These are phyloP conservation scores for Hypocreales sp. DNA, from an alignment of 2,329 filamentous ascomycete species.

Conservation along the genomic window DNA sequence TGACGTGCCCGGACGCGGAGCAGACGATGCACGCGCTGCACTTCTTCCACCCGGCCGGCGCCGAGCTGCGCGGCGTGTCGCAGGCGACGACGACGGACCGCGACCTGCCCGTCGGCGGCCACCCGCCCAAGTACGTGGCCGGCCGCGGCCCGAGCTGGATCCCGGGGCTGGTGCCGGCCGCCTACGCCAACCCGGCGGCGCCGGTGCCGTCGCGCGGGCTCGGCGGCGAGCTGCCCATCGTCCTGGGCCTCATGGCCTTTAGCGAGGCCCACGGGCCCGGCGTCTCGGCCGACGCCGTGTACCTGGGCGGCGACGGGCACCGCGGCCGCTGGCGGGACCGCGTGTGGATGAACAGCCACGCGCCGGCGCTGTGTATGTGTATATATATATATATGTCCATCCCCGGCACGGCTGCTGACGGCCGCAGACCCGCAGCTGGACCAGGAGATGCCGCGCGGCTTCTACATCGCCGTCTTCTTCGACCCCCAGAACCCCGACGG, in stretches of 20 bases:
- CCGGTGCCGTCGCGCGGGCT: conserved; percentile 14
- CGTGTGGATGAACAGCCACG: conserved; percentile 8
- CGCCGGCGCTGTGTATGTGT: conserved; percentile 14
- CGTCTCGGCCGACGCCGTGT: conserved; percentile 8
- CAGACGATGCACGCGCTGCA: conserved; percentile 14
- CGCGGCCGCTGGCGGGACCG: conserved; percentile 10
- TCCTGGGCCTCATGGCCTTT: conserved; percentile 25
- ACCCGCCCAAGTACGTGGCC: conserved; percentile 12
- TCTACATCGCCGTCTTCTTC: conserved; percentile 17
- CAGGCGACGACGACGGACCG: conserved; percentile 10
- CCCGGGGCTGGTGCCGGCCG: conserved; percentile 17
- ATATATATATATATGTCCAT: too few relatives aligned
- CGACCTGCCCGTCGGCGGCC: conserved; percentile 4
- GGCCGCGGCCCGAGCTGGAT: conserved; percentile 21
- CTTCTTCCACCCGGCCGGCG: conserved; percentile 9
- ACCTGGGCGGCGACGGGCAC: conserved; percentile 7
- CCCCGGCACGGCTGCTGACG: neutral
- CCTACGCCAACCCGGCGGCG: conserved; percentile 10
- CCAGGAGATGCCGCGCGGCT: conserved; percentile 10
- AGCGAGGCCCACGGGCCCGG: conserved; percentile 5
- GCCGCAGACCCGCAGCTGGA: conserved; percentile 5
- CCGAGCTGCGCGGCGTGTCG: conserved; percentile 10
- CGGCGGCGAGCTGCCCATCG: conserved; percentile 19
- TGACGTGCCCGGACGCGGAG: neutral
- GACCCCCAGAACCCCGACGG: conserved; percentile 13